A percentile compares a stretch with the other conserved stretches of the same genome.
Evolutionary conservation across 2,329 filamentous ascomycete genomes (phyloP).

Genomic region (Fusarium concolor): DNA sequence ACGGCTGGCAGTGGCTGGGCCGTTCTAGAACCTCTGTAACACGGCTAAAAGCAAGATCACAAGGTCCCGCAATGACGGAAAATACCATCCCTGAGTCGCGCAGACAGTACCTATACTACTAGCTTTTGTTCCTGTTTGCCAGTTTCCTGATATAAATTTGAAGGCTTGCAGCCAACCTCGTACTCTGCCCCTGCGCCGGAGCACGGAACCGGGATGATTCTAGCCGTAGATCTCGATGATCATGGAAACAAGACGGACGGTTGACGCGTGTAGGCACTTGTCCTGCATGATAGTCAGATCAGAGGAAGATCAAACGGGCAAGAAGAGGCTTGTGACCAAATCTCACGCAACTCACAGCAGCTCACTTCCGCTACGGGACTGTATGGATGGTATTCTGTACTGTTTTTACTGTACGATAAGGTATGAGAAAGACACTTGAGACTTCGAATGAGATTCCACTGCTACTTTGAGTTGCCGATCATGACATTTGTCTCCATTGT

Average conservation of each 20-base stretch:
- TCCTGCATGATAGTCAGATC: constrained; percentile 18
- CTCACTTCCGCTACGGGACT: not conserved
- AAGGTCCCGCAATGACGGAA: constrained; percentile 36
- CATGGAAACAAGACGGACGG: constrained; percentile 28
- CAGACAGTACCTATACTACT: not conserved
- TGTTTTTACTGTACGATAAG: not conserved
- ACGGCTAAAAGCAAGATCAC: constrained; percentile 29
- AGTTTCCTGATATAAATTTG: not conserved
- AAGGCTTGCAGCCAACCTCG: not conserved
- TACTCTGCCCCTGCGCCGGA: constrained; percentile 25
- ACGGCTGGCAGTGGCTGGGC: not conserved
- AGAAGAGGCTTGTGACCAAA: not conserved
- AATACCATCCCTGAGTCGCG: constrained; percentile 12
- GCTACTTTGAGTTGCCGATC: constrained; percentile 26
- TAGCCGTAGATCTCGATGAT: constrained; percentile 35
- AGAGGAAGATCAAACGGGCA: not conserved
- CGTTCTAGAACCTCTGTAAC: constrained; percentile 35
- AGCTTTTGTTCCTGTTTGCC: constrained; percentile 8
- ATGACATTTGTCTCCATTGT: constrained; percentile 28
- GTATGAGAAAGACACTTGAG: too few relatives aligned
- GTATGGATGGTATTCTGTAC: not conserved
- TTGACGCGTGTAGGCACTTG: constrained; percentile 5
- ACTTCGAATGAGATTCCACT: constrained; percentile 9
- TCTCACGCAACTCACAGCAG: not conserved
- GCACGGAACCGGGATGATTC: constrained; percentile 1